Evolutionary conservation across 176 grass and related monocot genomes (phyloP), one percentile per base, ranked within the genome.

Genomic region (Oryza glumipatula): DNA sequence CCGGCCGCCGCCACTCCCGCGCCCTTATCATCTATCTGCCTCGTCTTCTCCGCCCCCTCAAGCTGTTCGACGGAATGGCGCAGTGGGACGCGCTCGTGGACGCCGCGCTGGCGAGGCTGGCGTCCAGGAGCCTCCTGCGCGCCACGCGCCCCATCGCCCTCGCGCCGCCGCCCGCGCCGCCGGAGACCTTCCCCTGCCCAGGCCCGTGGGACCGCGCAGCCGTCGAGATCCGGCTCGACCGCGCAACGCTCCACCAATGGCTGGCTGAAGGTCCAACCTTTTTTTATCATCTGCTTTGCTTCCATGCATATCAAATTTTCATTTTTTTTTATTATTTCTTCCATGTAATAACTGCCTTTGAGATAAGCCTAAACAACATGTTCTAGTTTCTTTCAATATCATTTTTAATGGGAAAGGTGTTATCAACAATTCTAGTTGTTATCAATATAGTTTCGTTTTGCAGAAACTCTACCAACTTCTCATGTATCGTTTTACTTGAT

Each of bases 191-290:
- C 77, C 76, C 85, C 4, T 73, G 82, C 1, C 94, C 91, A 3
- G 89, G 94, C 21, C 91, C 81, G 6, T 93, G 94, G 94, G 91
- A 94, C 75, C 84, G 91, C 45, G 77, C 81, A 9, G 88, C 89
- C 39, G 89, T 93, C 46, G 91, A 96, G 75, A 78, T 96, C 32
- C 68, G 85, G 28, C 75, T 96, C 26, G 91, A 93, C 75, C 81
- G 68, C 1, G 54, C 49, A 65, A 94, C 94, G 32, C 88, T 98
- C 39, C 76, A 11, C 10, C 65, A 95, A 64, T 98, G 96, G 96
- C 87, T 98, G 6, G 66, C 91, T 1, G 93, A 98, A 78, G 93
- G 92, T 85, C 65, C 71, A 52, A 24, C 6, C 6, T 52, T 67
- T 83, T 70, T 15, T 1, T 44, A 9, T 15, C 13, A 0, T 12